Percentiles rank a stretch among this genome's conserved stretches.
Evolutionary conservation across 2,329 filamentous ascomycete species (phyloP).

Genomic region (Neofusicoccum cordaticola): DNA sequence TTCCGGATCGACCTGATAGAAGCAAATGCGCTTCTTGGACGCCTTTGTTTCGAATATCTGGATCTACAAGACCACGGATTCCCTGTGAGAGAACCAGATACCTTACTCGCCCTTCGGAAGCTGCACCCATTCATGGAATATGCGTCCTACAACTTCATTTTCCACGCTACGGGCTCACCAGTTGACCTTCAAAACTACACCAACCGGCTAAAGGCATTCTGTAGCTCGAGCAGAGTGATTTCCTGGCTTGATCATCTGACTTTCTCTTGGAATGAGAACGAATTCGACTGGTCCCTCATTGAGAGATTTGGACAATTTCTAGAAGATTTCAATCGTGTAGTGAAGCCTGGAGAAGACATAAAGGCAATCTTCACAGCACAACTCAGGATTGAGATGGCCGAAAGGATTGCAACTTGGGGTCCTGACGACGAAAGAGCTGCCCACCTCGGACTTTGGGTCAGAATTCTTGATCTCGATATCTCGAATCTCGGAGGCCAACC

Average conservation of each 20-base stretch:
- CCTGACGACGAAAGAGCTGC: no score
- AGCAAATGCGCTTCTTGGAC: no score
- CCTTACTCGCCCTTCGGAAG: background rate
- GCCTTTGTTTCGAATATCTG: background rate
- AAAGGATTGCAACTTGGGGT: no score
- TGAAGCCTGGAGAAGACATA: no score
- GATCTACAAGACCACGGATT: background rate
- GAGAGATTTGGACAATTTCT: no score
- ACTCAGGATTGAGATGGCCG: no score
- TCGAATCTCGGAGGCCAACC: no score
- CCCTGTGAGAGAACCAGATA: background rate
- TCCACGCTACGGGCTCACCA: background rate
- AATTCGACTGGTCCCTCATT: background rate
- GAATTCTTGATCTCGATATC: no score
- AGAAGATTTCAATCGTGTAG: no score
- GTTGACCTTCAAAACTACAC: no score
- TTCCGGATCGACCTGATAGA: background rate
- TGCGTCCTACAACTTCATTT: background rate
- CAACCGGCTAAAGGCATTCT: background rate
- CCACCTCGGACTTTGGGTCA: no score
- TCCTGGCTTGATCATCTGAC: background rate
- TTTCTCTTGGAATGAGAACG: background rate
- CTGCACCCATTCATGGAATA: background rate
- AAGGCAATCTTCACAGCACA: no score
- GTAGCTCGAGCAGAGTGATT: background rate